These are phyloP conservation scores for Buddleja alternifolia DNA, from an alignment of 257 asterid genomes.

Conservation along the genomic window DNA sequence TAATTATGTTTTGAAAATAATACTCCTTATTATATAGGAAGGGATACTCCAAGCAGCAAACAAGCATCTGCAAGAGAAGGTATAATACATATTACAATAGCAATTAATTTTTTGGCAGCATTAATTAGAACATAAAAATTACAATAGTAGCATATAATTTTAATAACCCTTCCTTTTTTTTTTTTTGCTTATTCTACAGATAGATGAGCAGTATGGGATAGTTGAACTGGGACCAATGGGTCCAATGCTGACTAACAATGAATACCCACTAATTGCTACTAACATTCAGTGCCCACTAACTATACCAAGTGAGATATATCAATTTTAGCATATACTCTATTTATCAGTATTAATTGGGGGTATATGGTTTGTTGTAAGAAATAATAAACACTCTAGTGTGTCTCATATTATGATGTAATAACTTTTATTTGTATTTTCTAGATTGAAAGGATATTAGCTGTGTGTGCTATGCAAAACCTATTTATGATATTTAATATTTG, in stretches of 20 bases:
- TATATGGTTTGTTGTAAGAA: neutral
- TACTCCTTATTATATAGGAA: constrained; percentile 46
- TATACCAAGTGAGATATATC: constrained; percentile 54
- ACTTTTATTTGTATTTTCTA: too few species aligned
- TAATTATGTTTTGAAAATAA: too few species aligned
- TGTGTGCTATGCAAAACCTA: too few species aligned
- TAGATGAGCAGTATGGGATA: constrained; percentile 66
- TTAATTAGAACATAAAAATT: too few species aligned
- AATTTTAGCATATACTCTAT: constrained; percentile 13
- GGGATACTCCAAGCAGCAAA: constrained; percentile 85
- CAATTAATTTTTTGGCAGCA: neutral
- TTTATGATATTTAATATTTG: too few species aligned
- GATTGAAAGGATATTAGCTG: too few species aligned
- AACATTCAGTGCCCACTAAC: constrained; percentile 49
- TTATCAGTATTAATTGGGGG: neutral
- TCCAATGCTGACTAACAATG: constrained; percentile 46
- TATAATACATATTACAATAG: constrained; percentile 16
- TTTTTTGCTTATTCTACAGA: constrained; percentile 40
- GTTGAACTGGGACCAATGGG: constrained; percentile 44
- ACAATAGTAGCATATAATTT: too few species aligned
- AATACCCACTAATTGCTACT: constrained; percentile 54
- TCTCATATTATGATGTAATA: too few species aligned
- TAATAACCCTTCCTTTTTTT: neutral
- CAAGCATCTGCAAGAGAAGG: constrained; percentile 79
- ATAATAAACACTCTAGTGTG: too few species aligned